Conservation (phyloP, 2,329 filamentous ascomycete genomes). For the Penicillium sp. region DNA sequence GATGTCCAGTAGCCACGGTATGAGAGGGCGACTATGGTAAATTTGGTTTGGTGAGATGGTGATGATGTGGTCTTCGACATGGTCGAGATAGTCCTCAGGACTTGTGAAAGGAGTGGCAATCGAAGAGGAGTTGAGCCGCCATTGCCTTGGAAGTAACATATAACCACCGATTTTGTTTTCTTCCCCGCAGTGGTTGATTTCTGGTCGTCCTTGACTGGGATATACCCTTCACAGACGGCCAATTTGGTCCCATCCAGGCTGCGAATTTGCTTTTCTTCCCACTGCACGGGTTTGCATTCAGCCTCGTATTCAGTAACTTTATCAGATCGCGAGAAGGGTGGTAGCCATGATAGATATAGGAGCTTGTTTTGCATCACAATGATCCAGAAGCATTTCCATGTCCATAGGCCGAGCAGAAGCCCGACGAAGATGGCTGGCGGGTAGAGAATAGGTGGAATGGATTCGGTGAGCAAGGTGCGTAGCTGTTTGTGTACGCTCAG, state of each 20-base stretch:
- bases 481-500: neutral
- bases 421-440: slow-evolving; percentile 71
- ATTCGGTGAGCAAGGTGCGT: slow-evolving; percentile 28
- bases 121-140: slow-evolving; percentile 41
- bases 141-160: slow-evolving; percentile 45
- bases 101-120: slow-evolving; percentile 53
- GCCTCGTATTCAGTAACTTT: slow-evolving; percentile 67
- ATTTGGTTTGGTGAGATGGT: slow-evolving; percentile 14
- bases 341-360: slow-evolving; percentile 79
- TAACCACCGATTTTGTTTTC: slow-evolving; percentile 30
- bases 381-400: slow-evolving; percentile 72
- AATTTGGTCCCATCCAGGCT: slow-evolving; percentile 52
- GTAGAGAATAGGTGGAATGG: slow-evolving; percentile 58
- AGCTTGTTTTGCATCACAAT: slow-evolving; percentile 80
- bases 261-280: slow-evolving; percentile 63
- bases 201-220: slow-evolving; percentile 55
- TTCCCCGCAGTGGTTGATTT: slow-evolving; percentile 43
- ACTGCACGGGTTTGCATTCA: slow-evolving; percentile 66
- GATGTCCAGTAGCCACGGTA: slow-evolving; percentile 82
- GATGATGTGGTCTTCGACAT: slow-evolving; percentile 7
- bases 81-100: slow-evolving; percentile 43
- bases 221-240: slow-evolving; percentile 68
- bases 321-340: slow-evolving; percentile 72
- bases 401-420: slow-evolving; percentile 68
- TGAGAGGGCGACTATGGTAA: slow-evolving; percentile 57